Conservation (phyloP, 2,329 filamentous ascomycete genomes). For the Microcera coccophila region DNA sequence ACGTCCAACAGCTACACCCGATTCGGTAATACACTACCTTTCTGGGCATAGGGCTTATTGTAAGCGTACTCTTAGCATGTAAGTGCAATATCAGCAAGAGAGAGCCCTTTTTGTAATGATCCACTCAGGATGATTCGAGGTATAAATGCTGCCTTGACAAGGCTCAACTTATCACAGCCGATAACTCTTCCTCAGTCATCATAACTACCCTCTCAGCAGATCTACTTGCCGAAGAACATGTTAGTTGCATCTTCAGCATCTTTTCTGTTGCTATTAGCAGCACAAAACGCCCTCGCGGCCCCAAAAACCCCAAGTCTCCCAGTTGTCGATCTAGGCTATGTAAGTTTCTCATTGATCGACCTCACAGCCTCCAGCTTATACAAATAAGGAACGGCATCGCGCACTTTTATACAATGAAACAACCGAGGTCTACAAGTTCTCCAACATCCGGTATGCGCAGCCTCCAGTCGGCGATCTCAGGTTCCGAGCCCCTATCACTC, state of each 20-base stretch:
- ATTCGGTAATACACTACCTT: too few species aligned
- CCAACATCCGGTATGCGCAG: constrained; percentile 22
- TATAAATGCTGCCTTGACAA: too few species aligned
- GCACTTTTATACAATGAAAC: constrained; percentile 6
- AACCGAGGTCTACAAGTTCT: constrained; percentile 19
- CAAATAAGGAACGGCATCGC: constrained; percentile 7
- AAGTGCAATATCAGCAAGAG: too few species aligned
- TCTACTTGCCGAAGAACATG: too few species aligned
- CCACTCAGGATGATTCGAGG: too few species aligned
- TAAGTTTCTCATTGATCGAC: neutral
- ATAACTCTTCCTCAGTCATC: too few species aligned
- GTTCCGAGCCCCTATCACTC: constrained; percentile 16
- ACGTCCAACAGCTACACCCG: too few species aligned
- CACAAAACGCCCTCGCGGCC: neutral
- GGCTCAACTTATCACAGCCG: too few species aligned
- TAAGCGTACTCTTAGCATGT: too few species aligned
- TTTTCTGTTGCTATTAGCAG: neutral
- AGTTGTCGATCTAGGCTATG: neutral
- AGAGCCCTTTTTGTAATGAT: too few species aligned
- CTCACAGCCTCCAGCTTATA: neutral
- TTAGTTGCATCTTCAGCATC: neutral
- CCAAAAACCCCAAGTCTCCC: neutral
- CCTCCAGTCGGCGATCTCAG: constrained; percentile 17
- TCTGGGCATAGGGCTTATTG: too few species aligned
- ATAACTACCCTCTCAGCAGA: too few species aligned